Evolutionary conservation across 2,329 filamentous ascomycete genomes (phyloP).

Genomic region (Fusarium denticulatum): DNA sequence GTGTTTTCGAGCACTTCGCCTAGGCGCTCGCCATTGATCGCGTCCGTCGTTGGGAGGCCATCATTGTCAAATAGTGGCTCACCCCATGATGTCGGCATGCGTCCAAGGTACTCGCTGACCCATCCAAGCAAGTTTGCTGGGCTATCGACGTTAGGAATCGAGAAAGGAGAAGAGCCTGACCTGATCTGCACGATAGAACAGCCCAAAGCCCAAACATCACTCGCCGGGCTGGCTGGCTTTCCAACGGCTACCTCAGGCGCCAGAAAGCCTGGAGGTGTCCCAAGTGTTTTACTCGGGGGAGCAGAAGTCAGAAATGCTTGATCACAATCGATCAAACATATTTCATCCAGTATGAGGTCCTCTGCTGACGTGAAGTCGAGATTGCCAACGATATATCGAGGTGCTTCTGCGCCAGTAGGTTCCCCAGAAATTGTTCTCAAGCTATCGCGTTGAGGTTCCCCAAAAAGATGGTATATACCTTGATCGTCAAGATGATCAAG

Average conservation of each 20-base stretch:
- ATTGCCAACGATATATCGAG: not conserved
- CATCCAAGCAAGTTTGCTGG: constrained; percentile 8
- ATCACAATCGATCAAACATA: not conserved
- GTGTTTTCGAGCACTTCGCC: not conserved
- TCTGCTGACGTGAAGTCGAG: not conserved
- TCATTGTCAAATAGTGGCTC: constrained; percentile 13
- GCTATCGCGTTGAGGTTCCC: not conserved
- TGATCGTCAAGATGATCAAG: not conserved
- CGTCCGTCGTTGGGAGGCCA: constrained; percentile 3
- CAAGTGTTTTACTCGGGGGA: not conserved
- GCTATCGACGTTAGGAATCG: not conserved
- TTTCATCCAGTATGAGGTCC: not conserved
- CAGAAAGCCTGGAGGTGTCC: not conserved
- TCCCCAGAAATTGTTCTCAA: not conserved
- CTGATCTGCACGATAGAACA: constrained; percentile 11
- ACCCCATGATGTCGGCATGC: not conserved
- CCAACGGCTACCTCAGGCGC: not conserved
- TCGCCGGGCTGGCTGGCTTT: not conserved
- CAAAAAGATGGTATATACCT: not conserved
- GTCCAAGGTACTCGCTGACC: constrained; percentile 11
- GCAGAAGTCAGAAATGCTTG: not conserved
- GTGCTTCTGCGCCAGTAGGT: not conserved
- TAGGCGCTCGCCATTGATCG: not conserved
- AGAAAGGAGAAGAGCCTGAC: constrained; percentile 12
- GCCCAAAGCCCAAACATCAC: constrained; percentile 25